Evolutionary conservation across 2,329 filamentous ascomycete species (phyloP).

Genomic region (Pseudophaeomoniella oleicola): DNA sequence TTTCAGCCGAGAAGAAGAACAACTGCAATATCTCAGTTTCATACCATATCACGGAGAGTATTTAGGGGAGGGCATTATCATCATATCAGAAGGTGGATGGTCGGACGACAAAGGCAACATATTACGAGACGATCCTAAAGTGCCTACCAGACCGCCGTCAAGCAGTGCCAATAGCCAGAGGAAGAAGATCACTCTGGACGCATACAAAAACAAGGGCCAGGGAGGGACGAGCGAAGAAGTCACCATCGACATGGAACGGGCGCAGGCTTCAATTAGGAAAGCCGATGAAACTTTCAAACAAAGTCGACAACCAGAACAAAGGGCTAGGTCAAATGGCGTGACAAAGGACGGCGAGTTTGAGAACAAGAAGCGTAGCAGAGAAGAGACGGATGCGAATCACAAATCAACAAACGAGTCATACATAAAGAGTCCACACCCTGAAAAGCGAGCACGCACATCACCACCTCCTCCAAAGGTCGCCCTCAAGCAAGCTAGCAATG

Average conservation of each 20-base stretch:
- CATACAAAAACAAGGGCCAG: slow-evolving; percentile 43
- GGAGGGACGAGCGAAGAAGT: slow-evolving; percentile 10
- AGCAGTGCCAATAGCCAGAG: slow-evolving; percentile 18
- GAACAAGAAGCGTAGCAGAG: background rate
- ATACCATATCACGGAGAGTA: slow-evolving; percentile 40
- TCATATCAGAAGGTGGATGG: slow-evolving; percentile 37
- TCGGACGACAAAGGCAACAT: slow-evolving; percentile 32
- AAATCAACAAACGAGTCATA: slow-evolving; percentile 1
- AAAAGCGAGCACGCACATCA: slow-evolving; percentile 1
- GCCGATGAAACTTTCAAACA: background rate
- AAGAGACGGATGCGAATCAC: background rate
- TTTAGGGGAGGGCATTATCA: slow-evolving; percentile 32
- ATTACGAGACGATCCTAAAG: slow-evolving; percentile 24
- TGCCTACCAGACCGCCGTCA: background rate
- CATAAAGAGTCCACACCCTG: slow-evolving; percentile 1
- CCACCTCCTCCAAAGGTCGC: slow-evolving; percentile 7
- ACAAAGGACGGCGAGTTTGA: background rate
- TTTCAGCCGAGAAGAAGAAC: slow-evolving; percentile 40
- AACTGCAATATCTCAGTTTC: slow-evolving; percentile 49
- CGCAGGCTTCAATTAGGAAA: background rate
- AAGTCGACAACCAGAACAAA: background rate
- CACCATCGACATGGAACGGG: background rate
- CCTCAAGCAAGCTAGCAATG: slow-evolving; percentile 7
- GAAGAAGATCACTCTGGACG: slow-evolving; percentile 48
- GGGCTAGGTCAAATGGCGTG: background rate